A percentile compares a stretch with the other conserved stretches of the same genome.
phyloP scores from a whole-genome alignment of 768 basidiomycete genomes.

The Nidula microcarpa region DNA sequence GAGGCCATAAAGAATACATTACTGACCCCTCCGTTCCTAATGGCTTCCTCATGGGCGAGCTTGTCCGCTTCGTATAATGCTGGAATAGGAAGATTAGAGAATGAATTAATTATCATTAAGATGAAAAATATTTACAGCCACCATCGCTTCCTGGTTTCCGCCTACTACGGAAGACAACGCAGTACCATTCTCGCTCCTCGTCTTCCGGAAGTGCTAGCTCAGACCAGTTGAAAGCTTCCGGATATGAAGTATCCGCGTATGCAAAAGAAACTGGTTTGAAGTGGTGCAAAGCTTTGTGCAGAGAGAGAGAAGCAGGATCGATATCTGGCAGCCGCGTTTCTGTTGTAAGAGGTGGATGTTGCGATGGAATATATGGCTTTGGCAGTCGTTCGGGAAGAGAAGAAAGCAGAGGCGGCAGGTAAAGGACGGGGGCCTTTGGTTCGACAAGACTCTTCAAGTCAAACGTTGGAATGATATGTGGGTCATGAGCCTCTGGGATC shows the following conservation, averaged over 20 bases:
- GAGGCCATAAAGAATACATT: neutral
- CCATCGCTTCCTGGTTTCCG: conserved; percentile 71
- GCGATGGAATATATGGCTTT: conserved; percentile 17
- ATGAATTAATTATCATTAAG: neutral
- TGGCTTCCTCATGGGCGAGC: conserved; percentile 89
- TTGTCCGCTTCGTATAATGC: conserved; percentile 86
- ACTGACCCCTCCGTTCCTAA: conserved; percentile 79
- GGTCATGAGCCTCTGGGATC: conserved; percentile 28
- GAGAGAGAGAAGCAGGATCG: conserved; percentile 76
- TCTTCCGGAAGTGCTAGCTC: conserved; percentile 63
- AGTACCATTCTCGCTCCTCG: conserved; percentile 87
- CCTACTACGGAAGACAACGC: conserved; percentile 84
- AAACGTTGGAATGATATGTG: conserved; percentile 56
- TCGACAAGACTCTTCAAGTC: conserved; percentile 27
- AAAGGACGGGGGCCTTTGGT: conserved; percentile 56
- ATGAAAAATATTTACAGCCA: conserved; percentile 46
- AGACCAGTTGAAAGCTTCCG: conserved; percentile 85
- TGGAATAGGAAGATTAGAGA: conserved; percentile 17
- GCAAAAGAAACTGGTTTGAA: conserved; percentile 59
- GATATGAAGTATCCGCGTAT: conserved; percentile 67
- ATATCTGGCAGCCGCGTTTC: conserved; percentile 80
- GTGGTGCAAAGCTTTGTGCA: conserved; percentile 82
- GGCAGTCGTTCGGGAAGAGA: conserved; percentile 53
- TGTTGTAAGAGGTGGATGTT: conserved; percentile 51
- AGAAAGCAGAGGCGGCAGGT: conserved; percentile 83